Evolutionary conservation across 106 monocot species (phyloP).

Genomic region (Allium sativum): DNA sequence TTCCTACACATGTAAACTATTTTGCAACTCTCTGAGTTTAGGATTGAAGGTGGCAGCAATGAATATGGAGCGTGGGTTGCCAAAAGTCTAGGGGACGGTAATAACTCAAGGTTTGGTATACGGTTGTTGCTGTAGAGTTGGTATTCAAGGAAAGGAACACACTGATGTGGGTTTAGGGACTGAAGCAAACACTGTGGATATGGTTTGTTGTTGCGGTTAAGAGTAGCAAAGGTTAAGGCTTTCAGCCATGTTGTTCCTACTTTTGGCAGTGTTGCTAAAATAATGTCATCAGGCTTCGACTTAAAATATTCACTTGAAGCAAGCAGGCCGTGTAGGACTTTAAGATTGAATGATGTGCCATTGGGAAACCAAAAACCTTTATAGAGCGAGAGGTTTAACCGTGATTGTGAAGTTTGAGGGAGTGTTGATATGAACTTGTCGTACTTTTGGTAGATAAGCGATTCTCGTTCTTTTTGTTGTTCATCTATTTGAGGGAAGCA

Average conservation of each 20-base stretch:
- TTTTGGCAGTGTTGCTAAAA: slow-evolving; percentile 20
- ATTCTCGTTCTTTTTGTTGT: neutral
- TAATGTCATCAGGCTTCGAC: slow-evolving; percentile 17
- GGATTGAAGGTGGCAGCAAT: slow-evolving; percentile 11
- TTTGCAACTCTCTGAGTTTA: slow-evolving; percentile 3
- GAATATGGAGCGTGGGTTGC: slow-evolving; percentile 22
- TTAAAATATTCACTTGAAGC: slow-evolving; percentile 13
- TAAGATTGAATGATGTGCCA: neutral
- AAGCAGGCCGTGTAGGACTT: slow-evolving; percentile 6
- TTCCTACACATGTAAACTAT: slow-evolving; percentile 28
- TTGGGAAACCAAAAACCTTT: slow-evolving; percentile 22
- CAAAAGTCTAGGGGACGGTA: slow-evolving; percentile 18
- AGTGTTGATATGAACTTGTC: neutral
- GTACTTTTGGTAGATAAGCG: neutral
- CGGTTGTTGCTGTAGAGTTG: neutral
- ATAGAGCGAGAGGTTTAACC: slow-evolving; percentile 1
- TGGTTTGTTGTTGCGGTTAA: slow-evolving; percentile 6
- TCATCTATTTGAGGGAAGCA: neutral
- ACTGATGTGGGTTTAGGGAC: slow-evolving; percentile 11
- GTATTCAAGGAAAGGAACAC: slow-evolving; percentile 15
- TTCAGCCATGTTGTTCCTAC: slow-evolving; percentile 31
- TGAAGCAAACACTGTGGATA: slow-evolving; percentile 8
- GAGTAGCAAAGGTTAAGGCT: slow-evolving; percentile 18
- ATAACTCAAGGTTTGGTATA: neutral
- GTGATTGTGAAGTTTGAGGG: neutral